These are phyloP conservation scores for Tricholoma sp. DNA, from an alignment of 768 basidiomycete species.

Conservation along the genomic window DNA sequence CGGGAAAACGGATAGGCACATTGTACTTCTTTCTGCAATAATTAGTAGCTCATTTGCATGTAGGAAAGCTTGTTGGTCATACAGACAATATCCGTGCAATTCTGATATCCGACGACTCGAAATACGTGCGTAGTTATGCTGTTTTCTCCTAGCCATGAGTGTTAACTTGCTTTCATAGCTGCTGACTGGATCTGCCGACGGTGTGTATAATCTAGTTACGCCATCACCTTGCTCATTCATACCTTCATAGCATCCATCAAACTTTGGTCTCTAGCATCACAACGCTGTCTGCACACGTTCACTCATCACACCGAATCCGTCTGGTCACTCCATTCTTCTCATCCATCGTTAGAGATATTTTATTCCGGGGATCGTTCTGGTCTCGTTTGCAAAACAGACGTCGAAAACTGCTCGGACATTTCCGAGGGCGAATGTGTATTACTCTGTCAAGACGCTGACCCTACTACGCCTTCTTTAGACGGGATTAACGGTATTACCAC, in stretches of 20 bases:
- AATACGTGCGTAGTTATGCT: constrained; percentile 59
- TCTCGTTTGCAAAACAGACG: constrained; percentile 86
- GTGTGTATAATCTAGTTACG: constrained; percentile 20
- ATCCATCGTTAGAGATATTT: constrained; percentile 82
- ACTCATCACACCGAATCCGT: constrained; percentile 92
- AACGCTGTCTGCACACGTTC: constrained; percentile 93
- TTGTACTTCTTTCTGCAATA: neutral
- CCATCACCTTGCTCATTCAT: constrained; percentile 19
- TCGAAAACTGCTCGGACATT: constrained; percentile 74
- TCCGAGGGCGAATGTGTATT: constrained; percentile 88
- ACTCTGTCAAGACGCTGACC: constrained; percentile 63
- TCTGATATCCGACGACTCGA: constrained; percentile 82
- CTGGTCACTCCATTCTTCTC: constrained; percentile 87
- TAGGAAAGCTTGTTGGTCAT: constrained; percentile 87
- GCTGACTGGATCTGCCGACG: constrained; percentile 83
- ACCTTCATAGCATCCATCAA: constrained; percentile 68
- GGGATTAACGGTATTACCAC: constrained; percentile 79
- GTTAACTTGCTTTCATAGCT: constrained; percentile 37
- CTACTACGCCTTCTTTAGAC: constrained; percentile 30
- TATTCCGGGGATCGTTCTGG: constrained; percentile 94
- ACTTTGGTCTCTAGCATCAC: constrained; percentile 87
- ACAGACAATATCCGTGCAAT: constrained; percentile 95
- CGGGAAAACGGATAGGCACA: constrained; percentile 61
- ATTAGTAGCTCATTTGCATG: neutral
- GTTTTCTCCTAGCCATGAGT: neutral